phyloP scores from a whole-genome alignment of 352 stramenopile species.

The Globisporangium okanoganense region DNA sequence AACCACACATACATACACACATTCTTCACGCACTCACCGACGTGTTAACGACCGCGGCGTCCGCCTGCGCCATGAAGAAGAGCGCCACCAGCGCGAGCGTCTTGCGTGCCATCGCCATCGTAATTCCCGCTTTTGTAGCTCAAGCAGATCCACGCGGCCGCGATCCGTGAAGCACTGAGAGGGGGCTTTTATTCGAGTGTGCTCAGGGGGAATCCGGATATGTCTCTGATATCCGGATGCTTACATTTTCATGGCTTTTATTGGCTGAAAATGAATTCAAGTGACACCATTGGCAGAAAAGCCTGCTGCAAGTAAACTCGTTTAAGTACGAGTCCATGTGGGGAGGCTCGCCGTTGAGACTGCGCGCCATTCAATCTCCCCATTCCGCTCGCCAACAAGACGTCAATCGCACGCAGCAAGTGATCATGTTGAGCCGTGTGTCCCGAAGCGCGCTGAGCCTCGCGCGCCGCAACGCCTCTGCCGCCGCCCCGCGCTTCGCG shows the following conservation, averaged over 20 bases:
- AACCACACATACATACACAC: not conserved
- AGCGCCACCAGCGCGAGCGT: constrained; percentile 27
- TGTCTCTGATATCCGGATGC: constrained; percentile 6
- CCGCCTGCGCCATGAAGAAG: constrained; percentile 19
- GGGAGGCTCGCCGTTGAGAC: constrained; percentile 1
- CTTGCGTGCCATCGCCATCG: constrained; percentile 22
- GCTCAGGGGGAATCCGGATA: constrained; percentile 13
- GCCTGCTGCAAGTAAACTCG: not conserved
- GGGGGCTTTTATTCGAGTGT: constrained; percentile 6
- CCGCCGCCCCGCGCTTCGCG: constrained; percentile 36
- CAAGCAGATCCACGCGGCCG: constrained; percentile 17
- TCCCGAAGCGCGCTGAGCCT: constrained; percentile 64
- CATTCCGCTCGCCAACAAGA: constrained; percentile 8
- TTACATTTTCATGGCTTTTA: not conserved
- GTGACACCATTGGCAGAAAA: constrained; percentile 10
- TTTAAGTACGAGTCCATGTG: too few relatives aligned
- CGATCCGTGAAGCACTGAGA: constrained; percentile 8
- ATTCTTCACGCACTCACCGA: constrained; percentile 29
- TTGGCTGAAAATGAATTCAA: not conserved
- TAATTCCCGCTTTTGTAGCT: constrained; percentile 9
- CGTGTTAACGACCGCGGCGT: constrained; percentile 67
- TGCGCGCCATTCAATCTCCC: constrained; percentile 20
- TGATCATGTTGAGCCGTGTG: constrained; percentile 63
- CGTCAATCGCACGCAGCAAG: not conserved
- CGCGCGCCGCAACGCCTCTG: constrained; percentile 36